Conservation (phyloP, 1,284 basidiomycete species). For the Ceratobasidium sp. region DNA sequence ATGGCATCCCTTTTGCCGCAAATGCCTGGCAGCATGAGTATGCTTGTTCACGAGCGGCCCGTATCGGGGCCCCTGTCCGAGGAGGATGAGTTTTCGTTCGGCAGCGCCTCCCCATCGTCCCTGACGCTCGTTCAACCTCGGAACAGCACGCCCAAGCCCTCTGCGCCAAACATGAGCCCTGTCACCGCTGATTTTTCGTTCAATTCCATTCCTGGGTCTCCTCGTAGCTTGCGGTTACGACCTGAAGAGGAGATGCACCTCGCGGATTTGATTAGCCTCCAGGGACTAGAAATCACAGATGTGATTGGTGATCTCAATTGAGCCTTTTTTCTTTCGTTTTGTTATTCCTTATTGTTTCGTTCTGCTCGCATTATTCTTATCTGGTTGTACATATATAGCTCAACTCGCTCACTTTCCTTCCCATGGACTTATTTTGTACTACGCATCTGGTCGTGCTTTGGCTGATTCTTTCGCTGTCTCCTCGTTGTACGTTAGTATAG, state of each 20-base stretch:
- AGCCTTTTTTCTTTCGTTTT: not conserved
- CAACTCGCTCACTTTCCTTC: not conserved
- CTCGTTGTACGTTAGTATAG: not conserved
- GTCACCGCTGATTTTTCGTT: constrained; percentile 38
- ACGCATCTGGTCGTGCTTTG: not conserved
- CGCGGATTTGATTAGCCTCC: constrained; percentile 45
- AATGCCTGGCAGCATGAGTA: constrained; percentile 33
- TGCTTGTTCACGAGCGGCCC: constrained; percentile 38
- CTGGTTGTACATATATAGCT: not conserved
- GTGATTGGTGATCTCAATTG: not conserved
- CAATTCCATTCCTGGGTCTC: constrained; percentile 36
- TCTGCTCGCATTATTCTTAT: not conserved
- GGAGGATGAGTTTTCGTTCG: constrained; percentile 11
- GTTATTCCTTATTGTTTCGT: not conserved
- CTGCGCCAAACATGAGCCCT: constrained; percentile 28
- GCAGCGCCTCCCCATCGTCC: constrained; percentile 20
- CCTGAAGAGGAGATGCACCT: constrained; percentile 46
- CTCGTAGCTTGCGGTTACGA: constrained; percentile 44
- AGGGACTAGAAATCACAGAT: constrained; percentile 30
- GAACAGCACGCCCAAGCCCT: constrained; percentile 22
- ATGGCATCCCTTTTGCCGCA: constrained; percentile 23
- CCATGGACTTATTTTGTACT: constrained; percentile 4
- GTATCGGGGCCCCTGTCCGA: constrained; percentile 4
- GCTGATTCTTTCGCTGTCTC: not conserved
- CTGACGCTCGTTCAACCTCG: constrained; percentile 35